These are phyloP conservation scores for Tylopilus cervinicoccineus DNA, from an alignment of 768 basidiomycete species.

Conservation along the genomic window DNA sequence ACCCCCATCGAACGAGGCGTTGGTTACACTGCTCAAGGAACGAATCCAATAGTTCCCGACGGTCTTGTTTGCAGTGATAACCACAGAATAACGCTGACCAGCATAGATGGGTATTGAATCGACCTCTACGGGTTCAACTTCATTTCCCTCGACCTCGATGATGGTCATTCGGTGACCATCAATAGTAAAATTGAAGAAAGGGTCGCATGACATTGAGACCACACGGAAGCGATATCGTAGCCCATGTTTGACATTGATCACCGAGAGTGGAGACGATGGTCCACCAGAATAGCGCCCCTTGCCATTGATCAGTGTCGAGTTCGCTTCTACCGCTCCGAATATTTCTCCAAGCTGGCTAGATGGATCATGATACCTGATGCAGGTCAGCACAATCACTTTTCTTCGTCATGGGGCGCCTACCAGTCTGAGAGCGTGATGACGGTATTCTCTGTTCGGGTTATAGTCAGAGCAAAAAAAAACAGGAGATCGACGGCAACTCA, in stretches of 20 bases:
- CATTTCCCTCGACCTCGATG: constrained; percentile 4
- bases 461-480: no score
- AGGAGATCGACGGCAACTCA: neutral
- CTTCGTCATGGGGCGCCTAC: neutral
- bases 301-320: constrained; percentile 6
- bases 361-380: constrained; percentile 2
- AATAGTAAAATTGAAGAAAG: constrained; percentile 2
- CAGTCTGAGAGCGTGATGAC: constrained; percentile 23
- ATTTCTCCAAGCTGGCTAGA: neutral
- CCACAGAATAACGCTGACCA: constrained; percentile 10
- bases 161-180: constrained; percentile 9
- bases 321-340: neutral
- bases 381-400: neutral
- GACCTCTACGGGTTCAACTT: neutral
- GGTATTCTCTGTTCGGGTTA: constrained; percentile 29
- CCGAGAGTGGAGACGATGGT: constrained; percentile 2
- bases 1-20: neutral
- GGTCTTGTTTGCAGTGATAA: constrained; percentile 41
- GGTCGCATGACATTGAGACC: constrained; percentile 1
- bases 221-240: constrained; percentile 6
- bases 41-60: constrained; percentile 54
- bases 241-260: neutral
- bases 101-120: neutral
- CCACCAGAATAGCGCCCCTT: constrained; percentile 5
- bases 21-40: constrained; percentile 24